Conservation (phyloP, 2,329 filamentous ascomycete species). For the Cladosporium colombiae region DNA sequence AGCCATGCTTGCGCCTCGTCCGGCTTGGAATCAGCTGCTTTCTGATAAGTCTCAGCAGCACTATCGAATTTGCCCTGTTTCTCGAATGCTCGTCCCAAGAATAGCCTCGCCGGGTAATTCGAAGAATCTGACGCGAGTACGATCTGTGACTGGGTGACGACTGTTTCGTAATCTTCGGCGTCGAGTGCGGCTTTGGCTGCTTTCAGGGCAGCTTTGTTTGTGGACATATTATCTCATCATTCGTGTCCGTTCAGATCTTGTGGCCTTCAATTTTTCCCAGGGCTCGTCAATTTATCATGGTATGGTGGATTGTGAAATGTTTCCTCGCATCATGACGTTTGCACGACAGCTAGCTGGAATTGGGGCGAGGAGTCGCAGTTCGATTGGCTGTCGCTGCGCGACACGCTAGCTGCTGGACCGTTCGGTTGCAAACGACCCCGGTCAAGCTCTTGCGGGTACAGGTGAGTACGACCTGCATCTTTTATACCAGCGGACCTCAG, state of each 20-base stretch:
- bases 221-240: conserved; percentile 38
- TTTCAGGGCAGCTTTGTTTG: conserved; percentile 74
- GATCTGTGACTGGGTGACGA: conserved; percentile 66
- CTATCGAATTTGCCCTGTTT: conserved; percentile 71
- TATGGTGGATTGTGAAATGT: conserved; percentile 1
- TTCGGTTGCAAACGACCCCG: not conserved
- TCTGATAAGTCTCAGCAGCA: conserved; percentile 73
- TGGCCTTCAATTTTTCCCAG: not conserved
- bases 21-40: conserved; percentile 70
- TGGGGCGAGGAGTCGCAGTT: not conserved
- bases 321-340: conserved; percentile 14
- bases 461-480: not conserved
- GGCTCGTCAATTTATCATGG: not conserved
- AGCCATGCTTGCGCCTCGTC: conserved; percentile 86
- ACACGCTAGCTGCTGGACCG: not conserved
- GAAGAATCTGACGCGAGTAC: conserved; percentile 71
- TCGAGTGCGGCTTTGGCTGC: conserved; percentile 77
- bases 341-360: conserved; percentile 1
- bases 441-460: not conserved
- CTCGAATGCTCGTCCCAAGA: conserved; percentile 81
- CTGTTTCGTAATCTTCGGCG: conserved; percentile 75
- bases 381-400: not conserved
- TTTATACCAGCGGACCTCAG: not conserved
- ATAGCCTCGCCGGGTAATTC: conserved; percentile 86
- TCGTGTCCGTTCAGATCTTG: not conserved